These are phyloP conservation scores for Diaporthe vexans DNA, from an alignment of 2,329 filamentous ascomycete species.

Conservation along the genomic window DNA sequence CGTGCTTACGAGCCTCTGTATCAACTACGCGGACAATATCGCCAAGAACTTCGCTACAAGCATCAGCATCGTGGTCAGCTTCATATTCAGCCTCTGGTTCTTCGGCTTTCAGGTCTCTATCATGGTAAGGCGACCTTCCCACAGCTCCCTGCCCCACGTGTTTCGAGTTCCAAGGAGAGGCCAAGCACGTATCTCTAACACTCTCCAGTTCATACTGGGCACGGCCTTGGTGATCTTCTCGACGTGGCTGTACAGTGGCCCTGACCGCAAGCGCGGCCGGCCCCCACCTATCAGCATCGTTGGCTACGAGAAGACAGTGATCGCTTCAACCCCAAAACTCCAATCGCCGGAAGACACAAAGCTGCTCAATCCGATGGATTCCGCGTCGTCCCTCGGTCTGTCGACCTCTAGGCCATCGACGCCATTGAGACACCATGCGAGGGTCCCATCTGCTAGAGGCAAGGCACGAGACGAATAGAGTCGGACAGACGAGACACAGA, in stretches of 20 bases:
- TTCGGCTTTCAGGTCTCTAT: slow-evolving; percentile 83
- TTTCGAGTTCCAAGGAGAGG: slow-evolving; percentile 16
- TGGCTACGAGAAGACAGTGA: slow-evolving; percentile 81
- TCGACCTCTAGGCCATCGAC: slow-evolving; percentile 64
- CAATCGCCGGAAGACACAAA: slow-evolving; percentile 49
- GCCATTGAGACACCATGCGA: slow-evolving; percentile 56
- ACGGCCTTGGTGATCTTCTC: slow-evolving; percentile 83
- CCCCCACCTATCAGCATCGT: slow-evolving; percentile 78
- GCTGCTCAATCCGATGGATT: slow-evolving; percentile 58
- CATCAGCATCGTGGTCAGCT: slow-evolving; percentile 90
- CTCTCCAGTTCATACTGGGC: slow-evolving; percentile 81
- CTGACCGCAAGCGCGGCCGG: slow-evolving; percentile 71
- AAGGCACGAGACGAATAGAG: slow-evolving; percentile 55
- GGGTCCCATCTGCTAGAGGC: slow-evolving; percentile 54
- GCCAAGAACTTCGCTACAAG: slow-evolving; percentile 95
- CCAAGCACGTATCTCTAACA: slow-evolving; percentile 38
- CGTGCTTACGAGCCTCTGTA: slow-evolving; percentile 84
- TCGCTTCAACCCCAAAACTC: slow-evolving; percentile 62
- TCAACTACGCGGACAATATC: slow-evolving; percentile 89
- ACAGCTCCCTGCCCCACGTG: background rate
- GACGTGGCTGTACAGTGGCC: slow-evolving; percentile 86
- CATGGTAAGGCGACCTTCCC: slow-evolving; percentile 73
- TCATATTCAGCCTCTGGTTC: slow-evolving; percentile 86
- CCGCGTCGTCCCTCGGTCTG: slow-evolving; percentile 53
- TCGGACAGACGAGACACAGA: background rate